These are phyloP conservation scores for Aspergillus ellipticus DNA, from an alignment of 495 filamentous ascomycete species.

Conservation along the genomic window DNA sequence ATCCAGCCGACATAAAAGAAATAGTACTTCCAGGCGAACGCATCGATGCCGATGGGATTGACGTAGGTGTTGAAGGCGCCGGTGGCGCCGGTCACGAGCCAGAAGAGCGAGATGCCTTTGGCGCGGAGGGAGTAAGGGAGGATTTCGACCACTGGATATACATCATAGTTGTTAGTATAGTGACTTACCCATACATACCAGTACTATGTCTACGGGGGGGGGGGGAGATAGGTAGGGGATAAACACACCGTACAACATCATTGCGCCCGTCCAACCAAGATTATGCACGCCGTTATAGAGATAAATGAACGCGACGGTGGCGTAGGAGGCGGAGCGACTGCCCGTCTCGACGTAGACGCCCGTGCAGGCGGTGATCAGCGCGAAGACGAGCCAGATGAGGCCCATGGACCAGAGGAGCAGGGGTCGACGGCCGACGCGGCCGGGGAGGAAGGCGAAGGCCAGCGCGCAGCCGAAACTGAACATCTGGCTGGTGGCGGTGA, in stretches of 20 bases:
- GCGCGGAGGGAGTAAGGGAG: constrained; percentile 62
- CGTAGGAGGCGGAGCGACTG: constrained; percentile 22
- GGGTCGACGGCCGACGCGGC: constrained; percentile 53
- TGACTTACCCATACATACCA: too few relatives aligned
- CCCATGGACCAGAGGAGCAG: constrained; percentile 50
- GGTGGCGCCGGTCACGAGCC: constrained; percentile 54
- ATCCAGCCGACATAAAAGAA: constrained; percentile 59
- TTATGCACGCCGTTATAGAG: not conserved
- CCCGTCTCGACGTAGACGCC: constrained; percentile 44
- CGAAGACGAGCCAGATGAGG: constrained; percentile 38
- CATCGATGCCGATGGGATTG: constrained; percentile 54
- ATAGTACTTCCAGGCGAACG: constrained; percentile 53
- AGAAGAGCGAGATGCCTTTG: constrained; percentile 52
- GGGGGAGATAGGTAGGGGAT: not conserved
- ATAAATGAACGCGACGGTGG: not conserved
- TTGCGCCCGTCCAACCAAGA: not conserved
- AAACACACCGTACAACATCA: not conserved
- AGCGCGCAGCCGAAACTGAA: constrained; percentile 43
- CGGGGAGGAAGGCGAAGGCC: constrained; percentile 32
- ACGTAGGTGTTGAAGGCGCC: constrained; percentile 52
- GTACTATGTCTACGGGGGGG: too few relatives aligned
- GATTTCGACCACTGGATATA: constrained; percentile 52
- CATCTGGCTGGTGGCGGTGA: constrained; percentile 12
- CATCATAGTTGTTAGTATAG: too few relatives aligned
- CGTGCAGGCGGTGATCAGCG: constrained; percentile 47